Evolutionary conservation across 2,329 filamentous ascomycete species (phyloP), one percentile per base, ranked within the genome.

Genomic region (Phaeosphaeria sp.): DNA sequence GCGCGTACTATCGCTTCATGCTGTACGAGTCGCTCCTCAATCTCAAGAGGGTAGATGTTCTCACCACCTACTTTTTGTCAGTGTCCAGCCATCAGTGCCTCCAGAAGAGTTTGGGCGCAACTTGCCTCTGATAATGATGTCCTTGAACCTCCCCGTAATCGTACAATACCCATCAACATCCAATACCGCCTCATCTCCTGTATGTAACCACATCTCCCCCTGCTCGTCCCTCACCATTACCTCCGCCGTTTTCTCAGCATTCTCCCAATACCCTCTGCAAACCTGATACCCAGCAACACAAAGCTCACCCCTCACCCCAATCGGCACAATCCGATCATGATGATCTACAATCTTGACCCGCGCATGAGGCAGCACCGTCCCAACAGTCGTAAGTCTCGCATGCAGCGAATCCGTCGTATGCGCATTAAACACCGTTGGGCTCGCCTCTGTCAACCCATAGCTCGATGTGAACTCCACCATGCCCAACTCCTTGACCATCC

Each of bases 281-380:
- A 93, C 80, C 75, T 92, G 89, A 74, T 93, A 94, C 0, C 91
- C 91, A 0, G 88, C 85, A 44, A 93, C 90, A 73, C 90, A 92
- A 21, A 94, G 83, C 79, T 94, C 91, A 18, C 91, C 91, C 9
- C 85, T 81, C 33, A 82, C 78, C 21, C 91, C 91, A 15, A 91
- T 76, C 0, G 89, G 89, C 10, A 93, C 83, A 43, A 89, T 82
- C 27, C 84, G 81, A 18, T 89, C 89, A 17, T 87, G 81, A 27
- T 84, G 81, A 68, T 92, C 87, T 22, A 93, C 86, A 62, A 94
- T 90, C 79, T 95, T 96, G 50, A 91, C 90, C 41, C 85, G 83
- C 18, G 77, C 78, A 68, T 94, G 90, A 3, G 91, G 91, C 80
- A 94, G 86, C 46, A 93, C 79, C 17, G 87, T 90, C 2, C 91